Base-by-base conservation (phyloP, 1,284 basidiomycete genomes). In the Malassezia arunalokei region DNA sequence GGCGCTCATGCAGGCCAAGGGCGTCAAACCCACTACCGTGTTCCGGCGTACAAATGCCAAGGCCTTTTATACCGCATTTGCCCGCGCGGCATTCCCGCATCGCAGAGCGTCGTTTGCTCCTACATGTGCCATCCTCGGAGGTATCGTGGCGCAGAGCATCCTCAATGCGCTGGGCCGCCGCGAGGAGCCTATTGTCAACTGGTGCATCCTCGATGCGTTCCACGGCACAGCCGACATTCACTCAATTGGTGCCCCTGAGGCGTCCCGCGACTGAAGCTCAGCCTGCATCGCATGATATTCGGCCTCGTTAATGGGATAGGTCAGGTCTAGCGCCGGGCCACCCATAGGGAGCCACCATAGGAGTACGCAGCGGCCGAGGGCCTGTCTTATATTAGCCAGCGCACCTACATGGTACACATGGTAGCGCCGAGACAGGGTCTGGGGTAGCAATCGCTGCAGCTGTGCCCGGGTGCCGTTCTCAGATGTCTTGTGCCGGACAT, bases 101-200 rank as follows among this genome's bases (percentile, higher is more conserved):
- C 82, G 9, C 77, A 76, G 14, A 85, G 92, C 70, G 86, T 92
- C 76, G 82, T 86, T 3, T 86, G 90, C 1, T 82, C 90, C 4
- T 84, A 89, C 70, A 5, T 56, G 46, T 3, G 90, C 90, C 0
- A 84, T 98, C 29, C 78, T 98, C 40, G 92, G 94, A 29, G 94
- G 94, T 12, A 80, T 96, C 73, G 76, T 96, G 12, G 90, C 84
- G 2, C 94, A 98, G 75, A 92, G 96, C 72, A 84, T 96, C 47
- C 78, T 99, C 40, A 92, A 95, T 73, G 82, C 86, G 0, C 77
- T 98, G 33, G 86, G 85, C 39, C 86, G 84, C 49, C 83, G 88
- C 49, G 91, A 96, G 66, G 81, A 84, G 41, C 92, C 92, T 1
- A 83, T 95, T 56, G 83, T 85, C 47, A 96, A 98, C 73, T 84